phyloP scores from a whole-genome alignment of 2,329 filamentous ascomycete genomes.

The Trichoderma pleuroti region DNA sequence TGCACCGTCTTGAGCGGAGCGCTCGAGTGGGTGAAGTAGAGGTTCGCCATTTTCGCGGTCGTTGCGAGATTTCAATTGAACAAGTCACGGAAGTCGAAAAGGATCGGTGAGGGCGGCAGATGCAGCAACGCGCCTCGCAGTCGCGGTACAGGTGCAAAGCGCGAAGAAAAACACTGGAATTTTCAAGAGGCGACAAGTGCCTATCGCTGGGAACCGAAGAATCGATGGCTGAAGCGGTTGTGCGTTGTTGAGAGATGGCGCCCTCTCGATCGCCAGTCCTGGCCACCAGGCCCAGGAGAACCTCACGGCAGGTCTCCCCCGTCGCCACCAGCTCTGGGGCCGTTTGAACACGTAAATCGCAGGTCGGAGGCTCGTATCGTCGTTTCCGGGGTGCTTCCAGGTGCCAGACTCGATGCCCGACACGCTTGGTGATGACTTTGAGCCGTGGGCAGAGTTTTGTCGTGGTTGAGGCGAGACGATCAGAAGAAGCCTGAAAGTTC shows the following conservation, averaged over 20 bases:
- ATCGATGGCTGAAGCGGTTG: conserved; percentile 34
- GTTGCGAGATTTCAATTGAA: conserved; percentile 18
- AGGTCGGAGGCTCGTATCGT: conserved; percentile 33
- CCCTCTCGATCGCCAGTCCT: conserved; percentile 42
- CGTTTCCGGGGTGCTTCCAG: conserved; percentile 27
- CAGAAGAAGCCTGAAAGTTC: conserved; percentile 42
- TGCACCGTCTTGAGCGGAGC: conserved; percentile 95
- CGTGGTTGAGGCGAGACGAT: conserved; percentile 41
- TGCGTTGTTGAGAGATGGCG: conserved; percentile 39
- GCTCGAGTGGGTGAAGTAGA: conserved; percentile 85
- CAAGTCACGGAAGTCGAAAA: conserved; percentile 7
- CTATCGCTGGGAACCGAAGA: conserved; percentile 26
- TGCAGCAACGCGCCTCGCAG: conserved; percentile 21
- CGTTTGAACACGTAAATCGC: conserved; percentile 38
- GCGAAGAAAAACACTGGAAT: conserved; percentile 23
- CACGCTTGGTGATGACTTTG: conserved; percentile 50
- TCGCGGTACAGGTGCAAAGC: conserved; percentile 19
- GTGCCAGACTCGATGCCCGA: conserved; percentile 46
- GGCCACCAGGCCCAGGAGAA: conserved; percentile 48
- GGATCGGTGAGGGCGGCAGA: conserved; percentile 22
- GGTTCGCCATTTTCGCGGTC: conserved; percentile 75
- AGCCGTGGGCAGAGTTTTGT: conserved; percentile 40
- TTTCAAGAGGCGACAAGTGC: conserved; percentile 26
- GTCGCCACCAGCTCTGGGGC: conserved; percentile 44
- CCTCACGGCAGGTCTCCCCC: conserved; percentile 42